phyloP scores from a whole-genome alignment of 2,329 filamentous ascomycete species.

The Penicillium sp. region DNA sequence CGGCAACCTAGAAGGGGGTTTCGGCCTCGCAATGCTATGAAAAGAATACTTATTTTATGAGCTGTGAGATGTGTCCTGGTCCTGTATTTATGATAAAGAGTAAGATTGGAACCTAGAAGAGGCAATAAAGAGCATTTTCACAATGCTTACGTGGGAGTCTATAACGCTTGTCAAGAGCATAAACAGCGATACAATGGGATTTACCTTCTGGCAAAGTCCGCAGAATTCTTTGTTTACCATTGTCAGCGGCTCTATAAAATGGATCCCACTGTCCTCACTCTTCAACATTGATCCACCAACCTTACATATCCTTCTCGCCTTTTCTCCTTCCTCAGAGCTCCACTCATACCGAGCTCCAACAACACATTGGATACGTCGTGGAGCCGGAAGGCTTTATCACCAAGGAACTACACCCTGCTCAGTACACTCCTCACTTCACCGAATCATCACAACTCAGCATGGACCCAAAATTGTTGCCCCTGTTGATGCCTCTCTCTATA shows the following conservation, averaged over 20 bases:
- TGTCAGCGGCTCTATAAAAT: neutral
- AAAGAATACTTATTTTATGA: neutral
- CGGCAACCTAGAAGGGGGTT: neutral
- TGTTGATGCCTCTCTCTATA: too few species aligned
- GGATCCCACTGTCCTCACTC: neutral
- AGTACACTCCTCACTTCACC: too few species aligned
- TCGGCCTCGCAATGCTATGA: slow-evolving; percentile 1
- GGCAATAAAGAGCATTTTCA: neutral
- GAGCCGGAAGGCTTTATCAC: too few species aligned
- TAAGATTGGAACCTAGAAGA: neutral
- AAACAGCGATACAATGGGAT: neutral
- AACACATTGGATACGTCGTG: too few species aligned
- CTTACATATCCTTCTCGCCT: too few species aligned
- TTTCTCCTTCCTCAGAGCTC: neutral
- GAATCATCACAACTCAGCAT: too few species aligned
- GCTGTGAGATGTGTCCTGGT: too few species aligned
- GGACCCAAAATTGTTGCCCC: too few species aligned
- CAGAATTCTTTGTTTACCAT: neutral
- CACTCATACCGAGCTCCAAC: too few species aligned
- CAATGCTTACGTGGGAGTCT: too few species aligned
- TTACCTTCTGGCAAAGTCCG: neutral
- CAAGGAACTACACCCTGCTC: too few species aligned
- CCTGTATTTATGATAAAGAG: neutral
- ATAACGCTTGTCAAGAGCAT: too few species aligned
- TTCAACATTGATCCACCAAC: neutral